Percentiles rank a stretch among this genome's conserved stretches.
phyloP scores from a whole-genome alignment of 345 rosid species.

The Trapa bicornis region DNA sequence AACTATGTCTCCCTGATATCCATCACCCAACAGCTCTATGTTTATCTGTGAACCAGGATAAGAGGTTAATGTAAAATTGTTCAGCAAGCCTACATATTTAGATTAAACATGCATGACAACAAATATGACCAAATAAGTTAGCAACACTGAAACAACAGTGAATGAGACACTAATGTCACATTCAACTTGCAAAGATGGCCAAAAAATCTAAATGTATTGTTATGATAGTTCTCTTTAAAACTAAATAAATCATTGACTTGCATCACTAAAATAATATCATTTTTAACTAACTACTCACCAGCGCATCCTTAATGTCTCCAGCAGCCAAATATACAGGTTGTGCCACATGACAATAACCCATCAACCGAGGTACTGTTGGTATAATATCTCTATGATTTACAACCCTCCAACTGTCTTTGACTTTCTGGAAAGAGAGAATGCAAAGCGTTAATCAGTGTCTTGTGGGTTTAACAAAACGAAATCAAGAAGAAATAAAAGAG shows the following conservation, averaged over 20 bases:
- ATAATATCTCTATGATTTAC: conserved; percentile 95
- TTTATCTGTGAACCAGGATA: conserved; percentile 27
- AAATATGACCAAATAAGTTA: neutral
- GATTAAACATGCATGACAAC: neutral
- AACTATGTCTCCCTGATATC: conserved; percentile 68
- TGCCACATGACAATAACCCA: conserved; percentile 98
- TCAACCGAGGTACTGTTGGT: conserved; percentile 87
- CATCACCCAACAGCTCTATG: conserved; percentile 58
- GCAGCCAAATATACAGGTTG: conserved; percentile 75
- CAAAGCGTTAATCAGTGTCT: neutral
- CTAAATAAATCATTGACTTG: neutral
- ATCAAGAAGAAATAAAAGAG: neutral
- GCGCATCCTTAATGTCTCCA: conserved; percentile 44
- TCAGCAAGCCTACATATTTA: neutral
- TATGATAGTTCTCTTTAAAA: neutral
- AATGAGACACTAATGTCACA: neutral
- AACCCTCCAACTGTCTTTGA: conserved; percentile 88
- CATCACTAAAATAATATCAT: neutral
- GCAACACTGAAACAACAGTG: neutral
- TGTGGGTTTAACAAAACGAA: neutral
- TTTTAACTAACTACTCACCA: conserved; percentile 31
- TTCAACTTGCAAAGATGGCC: neutral
- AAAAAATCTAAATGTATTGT: neutral
- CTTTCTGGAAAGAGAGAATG: conserved; percentile 43
- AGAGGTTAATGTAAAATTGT: neutral